phyloP scores from a whole-genome alignment of 31 red algal genomes.

The Porphyra umbilicalis region DNA sequence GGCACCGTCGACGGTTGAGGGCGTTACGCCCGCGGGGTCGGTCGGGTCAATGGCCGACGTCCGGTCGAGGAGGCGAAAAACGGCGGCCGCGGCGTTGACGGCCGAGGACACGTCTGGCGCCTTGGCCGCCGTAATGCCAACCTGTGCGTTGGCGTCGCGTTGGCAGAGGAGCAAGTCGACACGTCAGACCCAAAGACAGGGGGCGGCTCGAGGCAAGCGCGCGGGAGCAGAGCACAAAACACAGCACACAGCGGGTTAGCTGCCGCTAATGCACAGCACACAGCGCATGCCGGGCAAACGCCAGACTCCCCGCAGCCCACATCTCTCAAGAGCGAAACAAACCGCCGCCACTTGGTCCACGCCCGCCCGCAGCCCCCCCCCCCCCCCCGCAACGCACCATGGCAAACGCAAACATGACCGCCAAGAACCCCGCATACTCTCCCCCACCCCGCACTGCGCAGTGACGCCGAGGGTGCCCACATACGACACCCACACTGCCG shows the following conservation, averaged over 20 bases:
- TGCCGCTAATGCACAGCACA: neutral
- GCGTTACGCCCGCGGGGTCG: slow-evolving; percentile 2
- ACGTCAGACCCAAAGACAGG: neutral
- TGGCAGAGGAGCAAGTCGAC: neutral
- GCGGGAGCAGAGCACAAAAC: neutral
- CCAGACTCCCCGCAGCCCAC: neutral
- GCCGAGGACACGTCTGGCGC: slow-evolving; percentile 42
- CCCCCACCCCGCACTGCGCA: slow-evolving; percentile 21
- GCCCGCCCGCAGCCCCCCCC: neutral
- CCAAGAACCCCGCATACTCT: neutral
- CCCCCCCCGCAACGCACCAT: neutral
- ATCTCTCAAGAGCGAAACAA: neutral
- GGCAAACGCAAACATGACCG: neutral
- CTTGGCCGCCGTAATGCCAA: neutral
- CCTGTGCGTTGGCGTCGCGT: too few species aligned
- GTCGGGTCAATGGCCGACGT: slow-evolving; percentile 48
- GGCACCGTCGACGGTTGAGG: slow-evolving; percentile 7
- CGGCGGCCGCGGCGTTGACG: slow-evolving; percentile 22
- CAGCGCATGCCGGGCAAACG: too few species aligned
- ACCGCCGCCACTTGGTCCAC: too few species aligned
- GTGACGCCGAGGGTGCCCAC: slow-evolving; percentile 39
- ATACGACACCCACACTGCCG: slow-evolving; percentile 59
- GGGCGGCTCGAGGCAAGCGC: neutral
- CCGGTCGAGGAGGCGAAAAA: slow-evolving; percentile 53
- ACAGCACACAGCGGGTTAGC: neutral